Evolutionary conservation across 1,284 basidiomycete genomes (phyloP).

Genomic region (Pseudozyma sp.): DNA sequence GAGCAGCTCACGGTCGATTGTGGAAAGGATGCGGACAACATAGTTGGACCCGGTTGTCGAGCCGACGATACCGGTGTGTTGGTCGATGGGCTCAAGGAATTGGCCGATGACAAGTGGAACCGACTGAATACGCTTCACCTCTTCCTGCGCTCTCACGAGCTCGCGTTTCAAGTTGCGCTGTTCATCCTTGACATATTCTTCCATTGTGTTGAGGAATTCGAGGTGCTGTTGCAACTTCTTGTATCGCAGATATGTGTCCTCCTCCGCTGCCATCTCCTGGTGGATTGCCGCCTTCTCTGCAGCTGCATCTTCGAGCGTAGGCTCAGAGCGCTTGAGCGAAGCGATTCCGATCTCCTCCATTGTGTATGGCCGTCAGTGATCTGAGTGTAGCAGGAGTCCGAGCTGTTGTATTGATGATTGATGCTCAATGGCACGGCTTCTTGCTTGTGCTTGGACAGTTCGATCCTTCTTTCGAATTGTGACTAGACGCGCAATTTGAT

Average conservation of each 20-base stretch:
- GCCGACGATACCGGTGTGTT: constrained; percentile 96
- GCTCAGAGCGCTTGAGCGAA: constrained; percentile 51
- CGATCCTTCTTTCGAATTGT: not conserved
- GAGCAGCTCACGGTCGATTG: constrained; percentile 94
- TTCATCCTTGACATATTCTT: constrained; percentile 96
- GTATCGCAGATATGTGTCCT: constrained; percentile 65
- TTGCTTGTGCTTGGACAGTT: not conserved
- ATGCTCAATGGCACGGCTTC: not conserved
- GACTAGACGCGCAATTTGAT: no score
- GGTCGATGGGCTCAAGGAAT: constrained; percentile 98
- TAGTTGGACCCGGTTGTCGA: constrained; percentile 99
- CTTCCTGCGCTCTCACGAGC: constrained; percentile 96
- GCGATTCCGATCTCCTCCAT: constrained; percentile 68
- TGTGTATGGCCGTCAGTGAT: not conserved
- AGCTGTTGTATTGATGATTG: not conserved
- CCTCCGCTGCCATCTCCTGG: constrained; percentile 58
- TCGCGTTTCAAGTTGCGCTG: constrained; percentile 97
- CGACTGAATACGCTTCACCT: constrained; percentile 98
- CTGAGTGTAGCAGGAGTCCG: not conserved
- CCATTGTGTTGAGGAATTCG: constrained; percentile 69
- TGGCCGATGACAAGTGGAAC: constrained; percentile 99
- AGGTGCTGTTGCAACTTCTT: constrained; percentile 69
- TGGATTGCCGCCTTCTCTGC: constrained; percentile 61
- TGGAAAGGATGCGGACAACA: constrained; percentile 96
- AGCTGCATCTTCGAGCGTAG: constrained; percentile 58